Evolutionary conservation across 148 eudicot genomes (phyloP).

Genomic region (Chenopodium suecicum): DNA sequence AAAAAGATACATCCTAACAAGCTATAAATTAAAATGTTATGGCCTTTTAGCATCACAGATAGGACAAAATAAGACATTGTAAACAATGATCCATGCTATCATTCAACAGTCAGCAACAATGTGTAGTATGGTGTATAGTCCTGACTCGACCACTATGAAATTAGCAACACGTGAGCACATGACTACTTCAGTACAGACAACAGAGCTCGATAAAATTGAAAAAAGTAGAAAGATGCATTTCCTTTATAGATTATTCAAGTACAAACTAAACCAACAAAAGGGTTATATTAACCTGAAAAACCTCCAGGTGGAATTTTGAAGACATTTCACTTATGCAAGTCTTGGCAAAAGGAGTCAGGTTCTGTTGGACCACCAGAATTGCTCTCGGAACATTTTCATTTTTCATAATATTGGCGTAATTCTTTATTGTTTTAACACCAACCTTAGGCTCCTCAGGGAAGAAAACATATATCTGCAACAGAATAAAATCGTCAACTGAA

Average conservation of each 20-base stretch:
- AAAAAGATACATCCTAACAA: background rate
- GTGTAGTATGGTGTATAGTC: background rate
- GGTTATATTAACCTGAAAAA: slow-evolving; percentile 57
- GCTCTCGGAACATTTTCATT: slow-evolving; percentile 70
- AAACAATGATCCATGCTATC: background rate
- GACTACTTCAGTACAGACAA: background rate
- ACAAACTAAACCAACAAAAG: background rate
- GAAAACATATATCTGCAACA: slow-evolving; percentile 69
- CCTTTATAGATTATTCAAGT: background rate
- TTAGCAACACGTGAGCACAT: background rate
- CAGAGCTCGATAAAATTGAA: background rate
- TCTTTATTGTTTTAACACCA: slow-evolving; percentile 88
- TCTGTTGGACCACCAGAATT: slow-evolving; percentile 74
- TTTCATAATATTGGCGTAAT: slow-evolving; percentile 72
- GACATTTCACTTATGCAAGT: slow-evolving; percentile 71
- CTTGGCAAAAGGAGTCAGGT: slow-evolving; percentile 79
- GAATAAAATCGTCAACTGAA: background rate
- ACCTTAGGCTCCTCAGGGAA: slow-evolving; percentile 83
- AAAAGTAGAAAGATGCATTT: background rate
- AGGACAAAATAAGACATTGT: too few relatives aligned
- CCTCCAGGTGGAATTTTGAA: slow-evolving; percentile 71
- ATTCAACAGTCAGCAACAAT: background rate
- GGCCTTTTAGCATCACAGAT: background rate
- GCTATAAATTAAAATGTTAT: background rate
- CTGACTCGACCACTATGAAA: background rate